A percentile compares a stretch with the other conserved stretches of the same genome.
Evolutionary conservation across 108 stramenopile genomes (phyloP).

Genomic region (Aurantiochytrium sp.): DNA sequence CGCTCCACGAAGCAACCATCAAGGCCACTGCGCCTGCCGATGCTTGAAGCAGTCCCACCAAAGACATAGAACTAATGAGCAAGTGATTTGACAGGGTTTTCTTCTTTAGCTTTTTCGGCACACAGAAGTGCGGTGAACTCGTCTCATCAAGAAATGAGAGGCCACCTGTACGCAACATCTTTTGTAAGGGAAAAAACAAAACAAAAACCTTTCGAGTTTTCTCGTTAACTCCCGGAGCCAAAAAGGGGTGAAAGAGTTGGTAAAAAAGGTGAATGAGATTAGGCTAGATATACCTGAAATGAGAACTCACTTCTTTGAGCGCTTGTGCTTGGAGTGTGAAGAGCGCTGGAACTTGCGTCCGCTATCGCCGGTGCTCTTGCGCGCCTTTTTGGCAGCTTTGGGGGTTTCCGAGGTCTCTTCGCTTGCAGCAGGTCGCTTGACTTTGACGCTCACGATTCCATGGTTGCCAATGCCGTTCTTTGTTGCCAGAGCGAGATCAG

Average conservation of each 20-base stretch:
- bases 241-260: too few relatives aligned
- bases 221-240: too few relatives aligned
- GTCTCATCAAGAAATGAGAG: too few relatives aligned
- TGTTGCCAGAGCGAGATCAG: not conserved
- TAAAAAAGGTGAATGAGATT: too few relatives aligned
- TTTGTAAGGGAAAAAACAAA: too few relatives aligned
- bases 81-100: too few relatives aligned
- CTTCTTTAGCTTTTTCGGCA: too few relatives aligned
- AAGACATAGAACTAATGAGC: too few relatives aligned
- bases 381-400: slow-evolving; percentile 1
- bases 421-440: not conserved
- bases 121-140: too few relatives aligned
- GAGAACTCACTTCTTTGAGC: not conserved
- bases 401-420: not conserved
- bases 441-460: not conserved
- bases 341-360: slow-evolving; percentile 4
- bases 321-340: not conserved
- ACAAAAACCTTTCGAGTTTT: too few relatives aligned
- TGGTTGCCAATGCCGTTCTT: not conserved
- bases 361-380: not conserved
- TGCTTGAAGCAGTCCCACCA: not conserved
- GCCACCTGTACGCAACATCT: too few relatives aligned
- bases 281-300: too few relatives aligned
- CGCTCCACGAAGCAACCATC: not conserved
- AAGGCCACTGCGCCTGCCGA: not conserved